Percentiles rank a stretch among this genome's conserved stretches.
phyloP scores from a whole-genome alignment of 2,329 filamentous ascomycete genomes.

The Penicillium sp. region DNA sequence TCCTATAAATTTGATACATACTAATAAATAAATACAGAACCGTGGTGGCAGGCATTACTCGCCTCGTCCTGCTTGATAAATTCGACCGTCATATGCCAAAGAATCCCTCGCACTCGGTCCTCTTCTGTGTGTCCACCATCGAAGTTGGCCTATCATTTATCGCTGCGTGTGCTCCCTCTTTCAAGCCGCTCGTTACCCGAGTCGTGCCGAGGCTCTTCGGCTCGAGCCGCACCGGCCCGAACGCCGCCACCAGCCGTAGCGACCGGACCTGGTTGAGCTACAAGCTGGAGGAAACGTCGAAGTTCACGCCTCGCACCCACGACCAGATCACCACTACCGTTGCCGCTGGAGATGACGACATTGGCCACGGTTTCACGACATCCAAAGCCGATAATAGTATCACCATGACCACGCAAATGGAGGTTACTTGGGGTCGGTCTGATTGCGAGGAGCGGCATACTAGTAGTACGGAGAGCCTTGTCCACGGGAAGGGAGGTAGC shows the following conservation, averaged over 20 bases:
- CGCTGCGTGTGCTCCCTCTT: conserved; percentile 8
- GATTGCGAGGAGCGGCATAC: neutral
- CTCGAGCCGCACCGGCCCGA: neutral
- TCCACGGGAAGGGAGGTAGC: neutral
- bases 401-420: conserved; percentile 9
- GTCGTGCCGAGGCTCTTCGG: conserved; percentile 3
- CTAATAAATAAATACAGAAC: conserved; percentile 1
- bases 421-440: conserved; percentile 9
- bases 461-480: conserved; percentile 9
- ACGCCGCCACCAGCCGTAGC: neutral
- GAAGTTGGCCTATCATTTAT: conserved; percentile 9
- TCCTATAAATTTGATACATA: neutral
- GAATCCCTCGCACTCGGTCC: conserved; percentile 4
- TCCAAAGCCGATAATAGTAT: neutral
- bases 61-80: conserved; percentile 7
- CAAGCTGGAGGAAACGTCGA: conserved; percentile 3
- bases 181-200: conserved; percentile 6
- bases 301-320: neutral
- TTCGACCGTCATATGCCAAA: conserved; percentile 6
- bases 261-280: neutral
- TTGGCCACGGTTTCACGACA: neutral
- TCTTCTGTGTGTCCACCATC: conserved; percentile 10
- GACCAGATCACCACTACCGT: neutral
- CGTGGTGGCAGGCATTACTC: conserved; percentile 5
- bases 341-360: neutral